A percentile compares a stretch with the other conserved stretches of the same genome.
Conservation (phyloP, 2,329 filamentous ascomycete species). For the Xylaria sp. region DNA sequence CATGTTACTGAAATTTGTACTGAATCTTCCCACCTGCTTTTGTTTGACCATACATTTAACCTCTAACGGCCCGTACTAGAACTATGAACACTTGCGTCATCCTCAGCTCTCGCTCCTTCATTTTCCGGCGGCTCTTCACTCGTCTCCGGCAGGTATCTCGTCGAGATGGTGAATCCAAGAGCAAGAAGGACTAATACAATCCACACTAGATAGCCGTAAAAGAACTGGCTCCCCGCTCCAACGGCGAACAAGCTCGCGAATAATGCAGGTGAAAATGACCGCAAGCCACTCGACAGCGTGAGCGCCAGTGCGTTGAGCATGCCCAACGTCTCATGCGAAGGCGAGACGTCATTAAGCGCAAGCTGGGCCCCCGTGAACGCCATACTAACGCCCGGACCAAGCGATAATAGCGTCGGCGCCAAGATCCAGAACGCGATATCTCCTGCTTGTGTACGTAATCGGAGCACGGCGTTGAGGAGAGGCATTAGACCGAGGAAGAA, state of each 20-base stretch:
- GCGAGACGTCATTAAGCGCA: constrained; percentile 74
- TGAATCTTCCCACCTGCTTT: not conserved
- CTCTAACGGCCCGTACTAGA: not conserved
- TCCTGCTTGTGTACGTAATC: constrained; percentile 46
- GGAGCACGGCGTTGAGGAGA: constrained; percentile 62
- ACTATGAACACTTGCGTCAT: not conserved
- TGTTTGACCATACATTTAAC: not conserved
- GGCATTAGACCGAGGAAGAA: constrained; percentile 64
- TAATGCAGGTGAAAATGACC: constrained; percentile 69
- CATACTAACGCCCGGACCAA: constrained; percentile 71
- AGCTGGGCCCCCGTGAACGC: constrained; percentile 74
- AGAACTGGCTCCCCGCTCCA: constrained; percentile 65
- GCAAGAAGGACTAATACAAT: constrained; percentile 55
- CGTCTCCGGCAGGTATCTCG: constrained; percentile 10
- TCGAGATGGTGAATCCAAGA: constrained; percentile 11
- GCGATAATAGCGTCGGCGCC: constrained; percentile 49
- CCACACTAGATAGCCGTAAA: constrained; percentile 71
- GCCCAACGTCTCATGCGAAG: constrained; percentile 67
- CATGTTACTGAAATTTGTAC: not conserved
- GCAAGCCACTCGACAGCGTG: constrained; percentile 63
- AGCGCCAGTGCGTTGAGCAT: constrained; percentile 74
- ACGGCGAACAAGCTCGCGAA: constrained; percentile 72
- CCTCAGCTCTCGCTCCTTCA: not conserved
- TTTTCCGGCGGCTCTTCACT: constrained; percentile 4
- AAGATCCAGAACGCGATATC: constrained; percentile 62